Conservation (phyloP, 352 stramenopile genomes). For the Blastocystis sp. region DNA sequence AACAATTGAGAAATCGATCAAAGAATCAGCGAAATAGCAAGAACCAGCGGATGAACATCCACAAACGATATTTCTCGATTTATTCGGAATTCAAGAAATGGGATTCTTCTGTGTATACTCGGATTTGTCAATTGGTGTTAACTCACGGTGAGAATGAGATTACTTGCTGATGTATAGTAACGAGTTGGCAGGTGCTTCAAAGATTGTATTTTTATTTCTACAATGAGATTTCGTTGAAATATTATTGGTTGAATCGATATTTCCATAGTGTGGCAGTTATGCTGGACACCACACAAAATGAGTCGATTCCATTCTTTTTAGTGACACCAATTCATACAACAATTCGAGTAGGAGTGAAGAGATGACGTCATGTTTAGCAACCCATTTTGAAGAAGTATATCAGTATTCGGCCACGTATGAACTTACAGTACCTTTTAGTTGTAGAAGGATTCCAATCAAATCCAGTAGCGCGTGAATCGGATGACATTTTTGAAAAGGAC, state of each 20-base stretch:
- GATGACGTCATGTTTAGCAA: not conserved
- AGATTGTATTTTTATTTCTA: conserved; percentile 64
- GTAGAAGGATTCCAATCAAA: not conserved
- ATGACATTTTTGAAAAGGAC: conserved; percentile 54
- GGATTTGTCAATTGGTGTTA: conserved; percentile 20
- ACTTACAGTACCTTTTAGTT: no score
- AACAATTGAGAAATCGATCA: conserved; percentile 30
- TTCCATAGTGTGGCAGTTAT: conserved; percentile 12
- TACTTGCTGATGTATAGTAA: not conserved
- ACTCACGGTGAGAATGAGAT: conserved; percentile 3
- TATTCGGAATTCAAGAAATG: conserved; percentile 47
- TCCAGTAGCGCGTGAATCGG: not conserved
- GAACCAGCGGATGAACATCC: conserved; percentile 5
- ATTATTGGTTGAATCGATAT: conserved; percentile 50
- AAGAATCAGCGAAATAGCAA: conserved; percentile 55
- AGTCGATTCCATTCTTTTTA: conserved; percentile 17
- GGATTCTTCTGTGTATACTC: conserved; percentile 17
- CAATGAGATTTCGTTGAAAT: conserved; percentile 38
- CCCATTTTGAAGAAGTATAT: conserved; percentile 1
- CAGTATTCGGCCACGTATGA: not conserved
- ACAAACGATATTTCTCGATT: conserved; percentile 11
- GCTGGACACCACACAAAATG: not conserved
- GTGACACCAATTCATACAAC: not conserved
- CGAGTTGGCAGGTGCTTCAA: conserved; percentile 49
- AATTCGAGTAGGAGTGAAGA: not conserved